Conservation (phyloP, 192 early-diverging fungal species). For the Backusella parvicylindrica region DNA sequence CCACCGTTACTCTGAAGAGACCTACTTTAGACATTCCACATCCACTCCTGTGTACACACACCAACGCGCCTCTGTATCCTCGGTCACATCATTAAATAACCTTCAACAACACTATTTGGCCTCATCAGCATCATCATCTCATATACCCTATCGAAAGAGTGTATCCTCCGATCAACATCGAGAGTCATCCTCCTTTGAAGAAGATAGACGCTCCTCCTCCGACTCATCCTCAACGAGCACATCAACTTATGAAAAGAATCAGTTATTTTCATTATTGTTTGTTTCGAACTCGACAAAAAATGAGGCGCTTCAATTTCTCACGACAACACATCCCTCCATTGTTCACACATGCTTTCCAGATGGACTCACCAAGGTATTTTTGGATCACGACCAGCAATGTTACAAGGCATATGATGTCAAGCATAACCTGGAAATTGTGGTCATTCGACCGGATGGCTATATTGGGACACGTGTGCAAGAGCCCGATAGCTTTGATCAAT, state of each 20-base stretch:
- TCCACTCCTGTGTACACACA: neutral
- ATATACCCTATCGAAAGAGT: neutral
- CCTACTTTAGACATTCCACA: neutral
- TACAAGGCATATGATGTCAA: conserved; percentile 5
- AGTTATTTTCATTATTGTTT: conserved; percentile 5
- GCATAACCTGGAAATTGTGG: neutral
- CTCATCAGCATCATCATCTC: neutral
- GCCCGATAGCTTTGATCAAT: neutral
- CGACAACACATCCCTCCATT: neutral
- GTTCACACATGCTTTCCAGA: conserved; percentile 11
- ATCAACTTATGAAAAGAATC: neutral
- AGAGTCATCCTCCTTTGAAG: neutral
- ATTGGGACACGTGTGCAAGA: conserved; percentile 20
- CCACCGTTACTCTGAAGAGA: neutral
- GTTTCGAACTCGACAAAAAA: conserved; percentile 9
- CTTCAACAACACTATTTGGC: neutral
- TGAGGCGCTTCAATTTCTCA: conserved; percentile 1
- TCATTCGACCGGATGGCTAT: conserved; percentile 28
- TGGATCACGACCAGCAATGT: conserved; percentile 25
- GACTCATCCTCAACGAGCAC: neutral
- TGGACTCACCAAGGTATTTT: conserved; percentile 16
- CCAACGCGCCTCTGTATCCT: neutral
- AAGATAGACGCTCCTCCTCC: neutral
- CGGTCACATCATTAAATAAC: neutral
- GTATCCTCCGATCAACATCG: neutral